Evolutionary conservation across 352 stramenopile genomes (phyloP), one percentile per base, ranked within the genome.

Genomic region (Pythium insidiosum): DNA sequence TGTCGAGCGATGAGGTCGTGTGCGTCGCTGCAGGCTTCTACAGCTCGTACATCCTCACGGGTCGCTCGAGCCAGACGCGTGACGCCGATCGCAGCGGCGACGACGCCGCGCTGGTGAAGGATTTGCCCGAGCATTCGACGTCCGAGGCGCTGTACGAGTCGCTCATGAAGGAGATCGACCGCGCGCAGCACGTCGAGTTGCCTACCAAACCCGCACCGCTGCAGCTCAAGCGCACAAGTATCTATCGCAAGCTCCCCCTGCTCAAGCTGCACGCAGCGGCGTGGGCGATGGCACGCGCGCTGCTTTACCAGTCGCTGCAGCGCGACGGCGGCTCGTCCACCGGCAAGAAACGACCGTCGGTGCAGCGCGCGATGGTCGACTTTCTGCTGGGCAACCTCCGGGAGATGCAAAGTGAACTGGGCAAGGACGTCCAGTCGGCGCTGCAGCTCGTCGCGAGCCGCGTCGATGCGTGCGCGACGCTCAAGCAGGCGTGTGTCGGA

Each of bases 91-190:
- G 37, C 15, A 38, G 26, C 16, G 45, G 63, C 11, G 74, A 85
- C 38, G 54, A 69, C 25, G 40, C 45, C 6, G 50, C 61, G 13
- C 65, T 79, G 43, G 53, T 59, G 24, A 85, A 83, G 50, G 69
- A 88, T 36, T 40, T 77, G 3, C 53, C 66, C 1, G 76, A 91
- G 47, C 70, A 84, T 47, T 82, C 59, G 9, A 84, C 63, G n/a
- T 89, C 75, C 1, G 77, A 94, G 42, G 75, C 61, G 6, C 58
- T 94, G 5, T 91, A 87, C 31, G 73, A 92, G 50, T 88, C 74
- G 15, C 57, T 94, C 33, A 94, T 94, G 82, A 86, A 84, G 30
- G 76, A 94, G 43, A 94, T 94, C 31, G 81, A 94, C 47, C 58
- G 55, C 4, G 75, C 74, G 19, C 63, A 71, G 16, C 40, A 42